phyloP scores from a whole-genome alignment of 2,329 filamentous ascomycete genomes.

The Penicillium italicum region DNA sequence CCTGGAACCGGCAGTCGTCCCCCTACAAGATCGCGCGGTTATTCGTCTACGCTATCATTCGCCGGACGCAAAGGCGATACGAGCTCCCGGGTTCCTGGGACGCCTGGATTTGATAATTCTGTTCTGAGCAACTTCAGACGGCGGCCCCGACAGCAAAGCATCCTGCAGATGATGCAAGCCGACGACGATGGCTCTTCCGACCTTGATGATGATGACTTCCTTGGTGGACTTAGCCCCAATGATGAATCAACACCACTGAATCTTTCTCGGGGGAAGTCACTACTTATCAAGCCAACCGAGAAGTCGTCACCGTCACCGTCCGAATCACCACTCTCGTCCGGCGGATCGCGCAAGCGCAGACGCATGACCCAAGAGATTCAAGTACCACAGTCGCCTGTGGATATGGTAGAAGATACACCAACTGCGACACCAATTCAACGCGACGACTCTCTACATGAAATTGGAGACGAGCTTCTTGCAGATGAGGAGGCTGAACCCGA shows the following conservation, averaged over 20 bases:
- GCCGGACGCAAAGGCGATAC: slow-evolving; percentile 38
- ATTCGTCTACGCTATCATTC: slow-evolving; percentile 39
- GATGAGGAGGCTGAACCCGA: neutral
- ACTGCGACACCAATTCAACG: slow-evolving; percentile 13
- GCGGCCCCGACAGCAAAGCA: slow-evolving; percentile 44
- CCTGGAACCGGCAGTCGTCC: slow-evolving; percentile 36
- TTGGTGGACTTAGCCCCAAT: slow-evolving; percentile 43
- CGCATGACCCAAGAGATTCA: slow-evolving; percentile 26
- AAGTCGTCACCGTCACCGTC: slow-evolving; percentile 23
- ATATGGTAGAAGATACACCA: slow-evolving; percentile 20
- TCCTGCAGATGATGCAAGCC: slow-evolving; percentile 45
- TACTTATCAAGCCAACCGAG: slow-evolving; percentile 20
- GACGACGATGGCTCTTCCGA: slow-evolving; percentile 41
- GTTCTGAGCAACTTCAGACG: slow-evolving; percentile 45
- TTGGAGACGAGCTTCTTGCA: neutral
- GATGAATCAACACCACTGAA: slow-evolving; percentile 47
- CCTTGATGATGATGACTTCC: slow-evolving; percentile 40
- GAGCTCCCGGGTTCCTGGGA: slow-evolving; percentile 36
- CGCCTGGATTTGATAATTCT: slow-evolving; percentile 43
- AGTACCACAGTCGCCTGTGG: slow-evolving; percentile 23
- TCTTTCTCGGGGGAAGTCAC: slow-evolving; percentile 32
- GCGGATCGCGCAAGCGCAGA: slow-evolving; percentile 39
- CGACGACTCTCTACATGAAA: neutral
- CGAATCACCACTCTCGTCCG: slow-evolving; percentile 26
- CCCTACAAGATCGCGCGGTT: slow-evolving; percentile 38